Conservation (phyloP, 1,284 basidiomycete genomes). For the Malassezia pachydermatis region DNA sequence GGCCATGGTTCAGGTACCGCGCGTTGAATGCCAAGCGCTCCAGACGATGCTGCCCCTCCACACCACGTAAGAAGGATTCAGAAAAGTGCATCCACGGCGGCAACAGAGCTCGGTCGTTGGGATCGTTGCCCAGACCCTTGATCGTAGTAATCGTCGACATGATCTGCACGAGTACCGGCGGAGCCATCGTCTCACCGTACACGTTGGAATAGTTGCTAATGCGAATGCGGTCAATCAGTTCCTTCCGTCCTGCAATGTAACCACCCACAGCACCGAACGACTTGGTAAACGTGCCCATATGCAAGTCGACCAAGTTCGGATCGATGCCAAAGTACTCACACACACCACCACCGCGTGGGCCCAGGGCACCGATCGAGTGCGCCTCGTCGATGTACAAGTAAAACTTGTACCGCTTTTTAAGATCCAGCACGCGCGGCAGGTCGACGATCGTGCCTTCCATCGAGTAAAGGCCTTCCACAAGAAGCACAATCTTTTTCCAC, state of each 20-base stretch:
- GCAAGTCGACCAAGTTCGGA: slow-evolving; percentile 71
- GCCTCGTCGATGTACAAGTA: slow-evolving; percentile 94
- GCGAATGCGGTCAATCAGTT: slow-evolving; percentile 70
- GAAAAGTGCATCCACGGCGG: slow-evolving; percentile 40
- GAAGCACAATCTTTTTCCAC: slow-evolving; percentile 94
- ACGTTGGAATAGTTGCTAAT: slow-evolving; percentile 70
- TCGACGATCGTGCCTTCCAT: slow-evolving; percentile 95
- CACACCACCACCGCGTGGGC: slow-evolving; percentile 84
- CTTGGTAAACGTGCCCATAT: slow-evolving; percentile 99
- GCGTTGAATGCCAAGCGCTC: slow-evolving; percentile 88
- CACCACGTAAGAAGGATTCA: slow-evolving; percentile 29
- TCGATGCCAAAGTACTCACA: slow-evolving; percentile 86
- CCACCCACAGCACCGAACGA: slow-evolving; percentile 96
- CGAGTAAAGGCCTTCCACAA: slow-evolving; percentile 91
- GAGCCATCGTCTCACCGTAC: slow-evolving; percentile 84
- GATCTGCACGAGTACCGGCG: slow-evolving; percentile 81
- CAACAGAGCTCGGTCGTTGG: slow-evolving; percentile 34
- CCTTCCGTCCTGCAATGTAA: slow-evolving; percentile 77
- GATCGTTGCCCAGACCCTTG: slow-evolving; percentile 59
- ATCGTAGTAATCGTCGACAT: slow-evolving; percentile 87
- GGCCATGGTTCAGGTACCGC: slow-evolving; percentile 75
- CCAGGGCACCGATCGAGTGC: slow-evolving; percentile 90
- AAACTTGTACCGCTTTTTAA: slow-evolving; percentile 98
- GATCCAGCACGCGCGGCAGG: slow-evolving; percentile 68
- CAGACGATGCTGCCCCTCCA: slow-evolving; percentile 69